Evolutionary conservation across 441 rosid species (phyloP).

Genomic region (Dalechampia spathulata): DNA sequence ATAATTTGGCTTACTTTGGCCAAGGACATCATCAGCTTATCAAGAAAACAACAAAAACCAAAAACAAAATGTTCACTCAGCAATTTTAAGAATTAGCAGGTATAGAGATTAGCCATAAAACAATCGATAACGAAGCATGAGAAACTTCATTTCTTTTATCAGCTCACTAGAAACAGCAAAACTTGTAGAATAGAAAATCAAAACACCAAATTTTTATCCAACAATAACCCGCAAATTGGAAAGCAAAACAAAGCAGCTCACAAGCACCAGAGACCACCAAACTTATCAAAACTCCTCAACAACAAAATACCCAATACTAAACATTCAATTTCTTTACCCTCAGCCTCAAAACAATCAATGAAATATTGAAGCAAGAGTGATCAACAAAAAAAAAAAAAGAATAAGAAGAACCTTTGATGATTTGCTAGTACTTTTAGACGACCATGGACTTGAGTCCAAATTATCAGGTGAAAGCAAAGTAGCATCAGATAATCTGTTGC

Average conservation of each 20-base stretch:
- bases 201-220: no score
- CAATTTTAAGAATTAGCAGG: no score
- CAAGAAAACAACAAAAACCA: background rate
- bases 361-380: no score
- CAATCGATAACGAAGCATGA: no score
- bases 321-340: no score
- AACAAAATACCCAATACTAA: background rate
- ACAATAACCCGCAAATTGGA: background rate
- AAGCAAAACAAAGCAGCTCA: background rate
- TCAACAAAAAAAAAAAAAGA: slow-evolving; percentile 5
- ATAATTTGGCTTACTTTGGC: background rate
- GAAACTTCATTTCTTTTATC: no score
- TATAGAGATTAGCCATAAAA: no score
- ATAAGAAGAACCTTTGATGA: slow-evolving; percentile 72
- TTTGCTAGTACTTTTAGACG: slow-evolving; percentile 63
- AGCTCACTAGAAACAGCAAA: no score
- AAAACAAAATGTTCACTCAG: background rate
- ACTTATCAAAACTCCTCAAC: background rate
- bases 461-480: slow-evolving; percentile 72
- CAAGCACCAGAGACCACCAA: background rate
- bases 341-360: no score
- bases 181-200: no score
- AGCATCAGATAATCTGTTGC: slow-evolving; percentile 69
- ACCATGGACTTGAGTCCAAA: slow-evolving; percentile 52
- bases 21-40: background rate